Evolutionary conservation across 768 basidiomycete genomes (phyloP), one percentile per base, ranked within the genome.

Genomic region (Tylopilus vinaceipallidus): DNA sequence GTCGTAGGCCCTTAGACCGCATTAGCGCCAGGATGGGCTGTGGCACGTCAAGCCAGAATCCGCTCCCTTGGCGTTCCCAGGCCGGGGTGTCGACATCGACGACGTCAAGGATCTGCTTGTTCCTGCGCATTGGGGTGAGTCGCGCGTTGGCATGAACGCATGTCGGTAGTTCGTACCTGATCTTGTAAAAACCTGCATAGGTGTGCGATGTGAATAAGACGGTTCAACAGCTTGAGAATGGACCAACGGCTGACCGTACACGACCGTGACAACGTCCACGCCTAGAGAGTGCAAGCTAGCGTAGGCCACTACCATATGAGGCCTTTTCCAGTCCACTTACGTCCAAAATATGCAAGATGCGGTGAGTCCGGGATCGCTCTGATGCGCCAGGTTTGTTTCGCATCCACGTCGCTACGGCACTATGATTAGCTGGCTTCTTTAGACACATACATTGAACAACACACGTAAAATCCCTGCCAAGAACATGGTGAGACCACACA

Each of bases 31-130:
- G 64, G 19, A 80, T 71, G 0, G 63, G 29, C 22, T 69, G 71
- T 0, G 88, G 84, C 2, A 93, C 71, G 59, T 94, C 88, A 22
- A 94, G 71, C 91, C 91, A 94, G 51, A 83, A 70, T 1, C 92
- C 91, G 2, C 78, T 82, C 1, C 86, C 81, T 49, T 84, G 79
- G 20, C 82, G 81, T 54, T 85, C 78, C 78, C 85, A 94, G 3
- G 88, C 78, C 0, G 86, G 86, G 4, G 83, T 89, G 35, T 90
- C 82, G 27, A 94, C 68, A 54, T 90, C 83, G 13, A 94, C 86
- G 0, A 78, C 71, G 55, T 95, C 92, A 17, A 95, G 71, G 46
- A 93, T 87, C 12, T 62, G 67, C 43, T 72, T 76, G 53, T 80
- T 76, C 60, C 86, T 87, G 58, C 3, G 41, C n/a, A n/a, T 30